phyloP scores from a whole-genome alignment of 2,329 filamentous ascomycete genomes.

The Colletotrichum gigasporum region DNA sequence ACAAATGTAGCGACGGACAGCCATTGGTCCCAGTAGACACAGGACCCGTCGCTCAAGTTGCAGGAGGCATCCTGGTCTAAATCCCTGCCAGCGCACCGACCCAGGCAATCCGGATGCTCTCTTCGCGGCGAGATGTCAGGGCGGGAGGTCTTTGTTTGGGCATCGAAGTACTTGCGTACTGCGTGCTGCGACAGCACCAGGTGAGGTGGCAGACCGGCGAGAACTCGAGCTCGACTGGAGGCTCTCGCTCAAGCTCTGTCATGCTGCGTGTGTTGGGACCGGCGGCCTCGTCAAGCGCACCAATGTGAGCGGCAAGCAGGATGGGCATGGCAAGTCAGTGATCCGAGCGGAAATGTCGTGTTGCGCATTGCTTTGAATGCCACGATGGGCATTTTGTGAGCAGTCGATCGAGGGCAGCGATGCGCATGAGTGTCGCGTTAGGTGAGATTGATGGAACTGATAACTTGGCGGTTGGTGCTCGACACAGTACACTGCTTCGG shows the following conservation, averaged over 20 bases:
- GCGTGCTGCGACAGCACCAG: background rate
- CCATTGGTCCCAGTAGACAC: conserved; percentile 2
- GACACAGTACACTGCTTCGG: conserved; percentile 3
- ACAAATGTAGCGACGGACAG: background rate
- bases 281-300: background rate
- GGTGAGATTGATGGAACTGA: background rate
- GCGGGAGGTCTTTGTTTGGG: conserved; percentile 24
- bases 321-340: background rate
- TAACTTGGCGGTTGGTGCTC: conserved; percentile 3
- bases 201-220: no score
- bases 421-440: background rate
- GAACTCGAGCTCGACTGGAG: no score
- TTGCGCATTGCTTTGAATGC: background rate
- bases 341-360: background rate
- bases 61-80: conserved; percentile 9
- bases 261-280: background rate
- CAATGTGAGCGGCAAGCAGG: background rate
- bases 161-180: background rate
- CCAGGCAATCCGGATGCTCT: conserved; percentile 13
- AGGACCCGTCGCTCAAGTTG: conserved; percentile 5
- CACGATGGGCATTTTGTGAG: background rate
- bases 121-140: conserved; percentile 22
- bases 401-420: background rate
- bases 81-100: conserved; percentile 27
- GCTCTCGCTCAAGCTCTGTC: background rate